Evolutionary conservation across 2,329 filamentous ascomycete genomes (phyloP).

Genomic region (Cryphonectria japonica): DNA sequence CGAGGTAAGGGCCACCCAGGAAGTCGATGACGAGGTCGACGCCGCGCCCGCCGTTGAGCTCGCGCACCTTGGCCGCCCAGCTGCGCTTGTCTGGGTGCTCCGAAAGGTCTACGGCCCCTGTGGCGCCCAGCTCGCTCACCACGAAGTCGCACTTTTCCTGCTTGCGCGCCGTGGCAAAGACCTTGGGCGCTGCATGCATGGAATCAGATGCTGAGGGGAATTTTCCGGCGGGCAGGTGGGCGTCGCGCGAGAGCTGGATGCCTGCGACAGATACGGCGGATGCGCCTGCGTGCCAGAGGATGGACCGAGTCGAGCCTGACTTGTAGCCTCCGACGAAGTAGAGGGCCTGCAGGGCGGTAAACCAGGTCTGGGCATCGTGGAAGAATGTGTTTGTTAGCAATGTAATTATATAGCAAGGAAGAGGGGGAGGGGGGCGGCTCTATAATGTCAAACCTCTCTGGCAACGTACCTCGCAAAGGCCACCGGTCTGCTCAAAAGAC

Average conservation of each 20-base stretch:
- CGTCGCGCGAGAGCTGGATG: slow-evolving; percentile 8
- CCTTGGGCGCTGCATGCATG: not conserved
- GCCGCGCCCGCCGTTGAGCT: slow-evolving; percentile 10
- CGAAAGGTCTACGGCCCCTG: slow-evolving; percentile 3
- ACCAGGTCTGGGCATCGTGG: not conserved
- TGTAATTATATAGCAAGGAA: no score
- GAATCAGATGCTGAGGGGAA: no score
- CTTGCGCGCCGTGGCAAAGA: slow-evolving; percentile 6
- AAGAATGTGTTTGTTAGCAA: not conserved
- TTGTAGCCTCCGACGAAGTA: not conserved
- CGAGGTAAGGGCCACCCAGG: slow-evolving; percentile 4
- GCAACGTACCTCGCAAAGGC: not conserved
- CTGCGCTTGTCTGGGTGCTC: slow-evolving; percentile 2
- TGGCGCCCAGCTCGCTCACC: not conserved
- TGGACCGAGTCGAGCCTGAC: not conserved
- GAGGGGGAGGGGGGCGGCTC: no score
- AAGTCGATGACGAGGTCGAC: slow-evolving; percentile 16
- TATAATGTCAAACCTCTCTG: no score
- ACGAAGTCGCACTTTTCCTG: slow-evolving; percentile 7
- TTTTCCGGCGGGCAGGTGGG: not conserved
- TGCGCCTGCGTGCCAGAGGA: slow-evolving; percentile 14
- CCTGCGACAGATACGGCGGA: slow-evolving; percentile 8
- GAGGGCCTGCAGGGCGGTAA: slow-evolving; percentile 8
- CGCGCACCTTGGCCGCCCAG: slow-evolving; percentile 7
- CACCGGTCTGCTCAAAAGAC: not conserved